phyloP scores from a whole-genome alignment of 805 yeast genomes.

The Schwanniomyces pseudopolymorphus region DNA sequence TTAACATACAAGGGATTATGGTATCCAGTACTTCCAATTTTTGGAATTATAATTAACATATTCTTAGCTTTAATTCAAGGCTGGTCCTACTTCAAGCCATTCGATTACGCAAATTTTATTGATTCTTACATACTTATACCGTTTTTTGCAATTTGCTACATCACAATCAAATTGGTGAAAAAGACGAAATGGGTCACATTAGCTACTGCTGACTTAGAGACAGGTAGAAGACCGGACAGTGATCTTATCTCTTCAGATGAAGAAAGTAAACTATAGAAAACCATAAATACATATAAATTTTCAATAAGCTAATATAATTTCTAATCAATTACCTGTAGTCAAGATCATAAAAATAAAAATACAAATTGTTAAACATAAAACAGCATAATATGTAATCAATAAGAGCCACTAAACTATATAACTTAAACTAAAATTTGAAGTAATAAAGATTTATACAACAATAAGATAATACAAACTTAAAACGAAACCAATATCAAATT shows the following conservation, averaged over 20 bases:
- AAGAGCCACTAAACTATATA: no score
- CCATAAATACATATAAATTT: no score
- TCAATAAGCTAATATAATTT: no score
- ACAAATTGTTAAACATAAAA: no score
- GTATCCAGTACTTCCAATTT: constrained; percentile 51
- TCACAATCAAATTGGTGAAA: constrained; percentile 38
- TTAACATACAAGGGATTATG: constrained; percentile 38
- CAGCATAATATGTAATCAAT: no score
- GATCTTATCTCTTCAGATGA: constrained; percentile 6
- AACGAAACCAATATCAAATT: no score
- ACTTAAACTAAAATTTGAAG: no score
- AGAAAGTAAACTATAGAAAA: neutral
- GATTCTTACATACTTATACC: constrained; percentile 68
- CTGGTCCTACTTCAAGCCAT: constrained; percentile 63
- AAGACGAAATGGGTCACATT: constrained; percentile 42
- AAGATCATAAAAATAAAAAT: no score
- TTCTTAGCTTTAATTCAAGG: constrained; percentile 64
- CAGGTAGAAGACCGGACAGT: constrained; percentile 47
- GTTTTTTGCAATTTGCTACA: constrained; percentile 44
- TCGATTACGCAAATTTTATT: constrained; percentile 42
- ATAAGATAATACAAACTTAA: no score
- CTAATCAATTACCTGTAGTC: no score
- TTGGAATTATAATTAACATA: constrained; percentile 49
- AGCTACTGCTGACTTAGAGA: constrained; percentile 48
- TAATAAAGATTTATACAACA: no score